Conservation (phyloP, 306 rosid species). For the Vachellia collinsii region DNA sequence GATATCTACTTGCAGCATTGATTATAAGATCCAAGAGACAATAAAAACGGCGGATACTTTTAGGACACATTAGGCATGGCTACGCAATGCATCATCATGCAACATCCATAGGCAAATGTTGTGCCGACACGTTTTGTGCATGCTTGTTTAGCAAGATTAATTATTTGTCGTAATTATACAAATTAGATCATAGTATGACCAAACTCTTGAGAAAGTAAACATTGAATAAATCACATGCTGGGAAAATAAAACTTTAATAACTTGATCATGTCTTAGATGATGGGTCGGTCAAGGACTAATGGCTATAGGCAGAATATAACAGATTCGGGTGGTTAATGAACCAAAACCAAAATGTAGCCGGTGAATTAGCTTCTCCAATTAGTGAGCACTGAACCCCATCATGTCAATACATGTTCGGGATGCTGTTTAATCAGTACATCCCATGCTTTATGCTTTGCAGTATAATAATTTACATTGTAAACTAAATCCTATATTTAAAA, state of each 20-base stretch:
- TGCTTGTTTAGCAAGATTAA: not conserved
- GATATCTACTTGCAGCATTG: not conserved
- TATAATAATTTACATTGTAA: too few species aligned
- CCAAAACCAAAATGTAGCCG: too few species aligned
- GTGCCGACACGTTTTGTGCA: not conserved
- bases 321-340: too few species aligned
- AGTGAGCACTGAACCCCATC: too few species aligned
- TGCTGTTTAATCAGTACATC: too few species aligned
- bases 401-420: too few species aligned
- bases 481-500: too few species aligned
- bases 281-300: too few species aligned
- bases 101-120: not conserved
- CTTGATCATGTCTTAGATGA: not conserved
- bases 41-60: not conserved
- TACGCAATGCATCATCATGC: slow-evolving; percentile 2
- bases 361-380: too few species aligned
- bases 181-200: not conserved
- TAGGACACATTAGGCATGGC: not conserved
- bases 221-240: not conserved
- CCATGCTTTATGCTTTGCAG: too few species aligned
- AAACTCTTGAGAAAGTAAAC: not conserved
- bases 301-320: too few species aligned
- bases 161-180: not conserved
- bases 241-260: not conserved
- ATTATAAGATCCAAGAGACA: not conserved